Evolutionary conservation across 176 grass and related monocot genomes (phyloP).

Genomic region (Thinopyrum elongatum): DNA sequence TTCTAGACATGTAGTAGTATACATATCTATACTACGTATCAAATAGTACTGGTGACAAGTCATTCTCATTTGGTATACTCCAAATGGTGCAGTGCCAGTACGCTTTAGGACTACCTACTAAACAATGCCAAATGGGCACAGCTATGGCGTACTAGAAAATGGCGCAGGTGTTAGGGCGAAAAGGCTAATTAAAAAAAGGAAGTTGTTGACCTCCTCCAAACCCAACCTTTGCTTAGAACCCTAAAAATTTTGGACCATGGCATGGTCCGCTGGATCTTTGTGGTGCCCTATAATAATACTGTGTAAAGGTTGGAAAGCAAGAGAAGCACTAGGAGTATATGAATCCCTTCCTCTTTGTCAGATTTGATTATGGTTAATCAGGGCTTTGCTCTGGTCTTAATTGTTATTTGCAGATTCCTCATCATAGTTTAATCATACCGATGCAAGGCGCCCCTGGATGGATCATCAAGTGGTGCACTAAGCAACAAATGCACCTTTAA

Average conservation of each 20-base stretch:
- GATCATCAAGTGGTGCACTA: slow-evolving; percentile 58
- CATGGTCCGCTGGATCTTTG: slow-evolving; percentile 39
- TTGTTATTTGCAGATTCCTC: slow-evolving; percentile 39
- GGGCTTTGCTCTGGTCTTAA: slow-evolving; percentile 30
- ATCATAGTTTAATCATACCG: slow-evolving; percentile 51
- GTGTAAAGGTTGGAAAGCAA: slow-evolving; percentile 30
- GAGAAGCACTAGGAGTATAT: slow-evolving; percentile 18
- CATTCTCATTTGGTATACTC: background rate
- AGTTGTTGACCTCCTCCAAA: slow-evolving; percentile 34
- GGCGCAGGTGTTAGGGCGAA: background rate
- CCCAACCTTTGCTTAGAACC: slow-evolving; percentile 24
- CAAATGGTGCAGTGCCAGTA: background rate
- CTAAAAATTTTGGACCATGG: slow-evolving; percentile 9
- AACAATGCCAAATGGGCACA: background rate
- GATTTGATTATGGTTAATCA: slow-evolving; percentile 15
- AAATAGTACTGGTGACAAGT: background rate
- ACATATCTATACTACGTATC: background rate
- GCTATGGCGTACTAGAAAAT: background rate
- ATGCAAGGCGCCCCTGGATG: background rate
- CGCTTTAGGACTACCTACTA: background rate
- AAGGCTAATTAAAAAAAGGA: background rate
- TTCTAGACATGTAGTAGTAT: background rate
- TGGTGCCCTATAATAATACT: background rate
- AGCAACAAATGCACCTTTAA: slow-evolving; percentile 36
- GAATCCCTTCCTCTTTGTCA: slow-evolving; percentile 13